These are phyloP conservation scores for Penstemon davidsonii DNA, from an alignment of 257 asterid genomes.

Conservation along the genomic window DNA sequence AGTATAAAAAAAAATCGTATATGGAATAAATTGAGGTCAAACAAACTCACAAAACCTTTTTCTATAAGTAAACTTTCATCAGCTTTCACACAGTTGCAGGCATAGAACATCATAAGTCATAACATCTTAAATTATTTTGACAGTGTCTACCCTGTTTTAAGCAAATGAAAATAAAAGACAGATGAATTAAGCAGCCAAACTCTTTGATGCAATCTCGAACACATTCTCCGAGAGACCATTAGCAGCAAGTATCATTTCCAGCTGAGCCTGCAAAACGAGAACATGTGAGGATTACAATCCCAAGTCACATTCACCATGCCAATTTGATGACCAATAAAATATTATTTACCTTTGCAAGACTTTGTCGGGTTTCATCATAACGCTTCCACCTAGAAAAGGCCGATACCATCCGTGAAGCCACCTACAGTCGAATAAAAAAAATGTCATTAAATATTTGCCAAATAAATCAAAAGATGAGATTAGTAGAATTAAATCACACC, in stretches of 20 bases:
- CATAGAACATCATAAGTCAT: neutral
- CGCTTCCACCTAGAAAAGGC: conserved; percentile 96
- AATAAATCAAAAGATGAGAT: neutral
- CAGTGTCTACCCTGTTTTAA: too few relatives aligned
- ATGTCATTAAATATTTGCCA: neutral
- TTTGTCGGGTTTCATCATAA: conserved; percentile 75
- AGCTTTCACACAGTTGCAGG: neutral
- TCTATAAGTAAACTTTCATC: too few relatives aligned
- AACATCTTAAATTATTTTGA: neutral
- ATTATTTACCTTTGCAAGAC: conserved; percentile 65
- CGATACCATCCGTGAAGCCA: conserved; percentile 90
- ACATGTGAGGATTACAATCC: neutral
- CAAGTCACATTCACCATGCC: neutral
- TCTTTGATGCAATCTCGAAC: conserved; percentile 89
- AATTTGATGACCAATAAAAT: neutral
- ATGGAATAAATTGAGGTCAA: too few relatives aligned
- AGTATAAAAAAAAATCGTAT: too few relatives aligned
- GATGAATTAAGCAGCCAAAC: conserved; percentile 62
- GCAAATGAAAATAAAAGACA: neutral
- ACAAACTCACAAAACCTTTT: too few relatives aligned
- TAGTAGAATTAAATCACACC: neutral
- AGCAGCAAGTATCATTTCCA: conserved; percentile 74
- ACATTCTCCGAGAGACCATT: conserved; percentile 89
- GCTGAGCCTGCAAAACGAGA: conserved; percentile 57
- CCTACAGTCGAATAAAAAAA: conserved; percentile 38